A percentile compares a stretch with the other conserved stretches of the same genome.
Conservation (phyloP, 495 filamentous ascomycete species). For the Xylaria cubensis region DNA sequence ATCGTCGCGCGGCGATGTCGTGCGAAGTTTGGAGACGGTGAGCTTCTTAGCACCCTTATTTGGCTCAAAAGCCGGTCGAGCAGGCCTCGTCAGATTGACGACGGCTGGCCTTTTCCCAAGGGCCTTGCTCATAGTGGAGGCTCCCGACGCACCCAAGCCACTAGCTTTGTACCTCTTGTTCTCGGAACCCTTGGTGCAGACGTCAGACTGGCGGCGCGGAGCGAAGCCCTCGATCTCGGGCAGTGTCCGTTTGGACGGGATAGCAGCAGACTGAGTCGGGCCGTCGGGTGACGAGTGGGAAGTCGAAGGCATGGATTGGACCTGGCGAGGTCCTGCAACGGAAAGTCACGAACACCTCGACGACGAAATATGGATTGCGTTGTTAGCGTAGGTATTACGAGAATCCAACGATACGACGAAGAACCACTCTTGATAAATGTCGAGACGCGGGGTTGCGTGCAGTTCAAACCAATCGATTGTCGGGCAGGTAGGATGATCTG, state of each 20-base stretch:
- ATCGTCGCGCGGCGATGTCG: slow-evolving; percentile 52
- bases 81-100: slow-evolving; percentile 34
- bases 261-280: slow-evolving; percentile 31
- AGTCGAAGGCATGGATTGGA: slow-evolving; percentile 41
- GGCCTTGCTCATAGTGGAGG: slow-evolving; percentile 28
- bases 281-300: slow-evolving; percentile 35
- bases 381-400: neutral
- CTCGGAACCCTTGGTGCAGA: slow-evolving; percentile 16
- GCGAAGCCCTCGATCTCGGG: slow-evolving; percentile 20
- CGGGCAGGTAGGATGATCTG: neutral
- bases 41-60: slow-evolving; percentile 78
- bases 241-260: slow-evolving; percentile 39
- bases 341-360: slow-evolving; percentile 38
- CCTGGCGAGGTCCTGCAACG: slow-evolving; percentile 40
- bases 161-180: slow-evolving; percentile 24
- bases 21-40: slow-evolving; percentile 83
- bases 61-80: slow-evolving; percentile 54
- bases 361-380: neutral
- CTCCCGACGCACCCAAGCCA: neutral
- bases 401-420: neutral
- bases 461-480: too few species aligned
- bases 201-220: slow-evolving; percentile 27
- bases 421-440: neutral
- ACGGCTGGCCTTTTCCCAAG: slow-evolving; percentile 25
- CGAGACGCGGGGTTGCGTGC: neutral